Percentiles rank a stretch among this genome's conserved stretches.
Evolutionary conservation across 169 alveolate species (phyloP).

Genomic region (Cyclospora cayetanensis): DNA sequence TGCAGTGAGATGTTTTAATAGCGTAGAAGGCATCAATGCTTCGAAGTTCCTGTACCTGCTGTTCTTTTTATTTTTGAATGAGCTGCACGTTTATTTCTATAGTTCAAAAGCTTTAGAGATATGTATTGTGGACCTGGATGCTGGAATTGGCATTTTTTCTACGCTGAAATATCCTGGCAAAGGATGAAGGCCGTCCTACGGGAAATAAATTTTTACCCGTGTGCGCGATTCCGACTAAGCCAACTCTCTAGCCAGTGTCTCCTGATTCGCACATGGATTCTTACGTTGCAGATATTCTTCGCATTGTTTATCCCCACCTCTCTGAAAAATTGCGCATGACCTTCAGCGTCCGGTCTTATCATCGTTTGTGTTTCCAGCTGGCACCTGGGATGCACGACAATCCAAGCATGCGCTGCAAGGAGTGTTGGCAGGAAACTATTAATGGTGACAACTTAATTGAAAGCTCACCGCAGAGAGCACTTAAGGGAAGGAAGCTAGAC

Average conservation of each 20-base stretch:
- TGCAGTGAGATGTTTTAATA: conserved; percentile 20
- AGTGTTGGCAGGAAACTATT: neutral
- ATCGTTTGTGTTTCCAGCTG: conserved; percentile 46
- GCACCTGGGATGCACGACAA: neutral
- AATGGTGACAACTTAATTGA: neutral
- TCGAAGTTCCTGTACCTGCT: conserved; percentile 17
- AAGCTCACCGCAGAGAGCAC: neutral
- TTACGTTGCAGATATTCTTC: neutral
- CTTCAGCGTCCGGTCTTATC: conserved; percentile 17
- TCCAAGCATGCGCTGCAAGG: neutral
- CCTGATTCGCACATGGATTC: neutral
- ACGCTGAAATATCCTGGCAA: neutral
- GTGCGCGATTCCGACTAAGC: neutral
- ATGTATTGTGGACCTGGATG: too few species aligned
- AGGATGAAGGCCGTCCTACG: neutral
- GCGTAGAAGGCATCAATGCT: conserved; percentile 22
- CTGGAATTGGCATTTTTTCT: neutral
- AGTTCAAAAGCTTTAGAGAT: neutral
- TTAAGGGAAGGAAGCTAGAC: neutral
- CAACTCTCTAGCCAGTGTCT: too few species aligned
- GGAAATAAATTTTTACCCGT: too few species aligned
- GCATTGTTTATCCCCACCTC: conserved; percentile 29
- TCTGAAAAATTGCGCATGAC: conserved; percentile 10
- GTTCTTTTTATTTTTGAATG: conserved; percentile 39
- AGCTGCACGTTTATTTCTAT: neutral